Evolutionary conservation across 352 stramenopile genomes (phyloP).

Genomic region (Globisporangium cederbergense): DNA sequence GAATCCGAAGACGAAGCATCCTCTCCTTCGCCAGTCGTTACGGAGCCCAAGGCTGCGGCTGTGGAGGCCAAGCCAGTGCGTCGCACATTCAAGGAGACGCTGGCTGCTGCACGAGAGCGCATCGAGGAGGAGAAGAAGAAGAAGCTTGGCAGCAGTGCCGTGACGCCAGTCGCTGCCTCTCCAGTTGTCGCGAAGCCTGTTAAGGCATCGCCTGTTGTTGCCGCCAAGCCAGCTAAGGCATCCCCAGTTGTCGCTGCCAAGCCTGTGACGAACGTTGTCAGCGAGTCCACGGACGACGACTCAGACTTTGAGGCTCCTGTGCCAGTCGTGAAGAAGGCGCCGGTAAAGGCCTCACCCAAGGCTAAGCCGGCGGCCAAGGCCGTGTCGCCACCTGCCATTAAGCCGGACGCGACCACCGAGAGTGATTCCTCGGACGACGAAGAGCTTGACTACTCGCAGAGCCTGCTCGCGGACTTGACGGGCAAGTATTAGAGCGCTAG

Average conservation of each 20-base stretch:
- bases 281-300: conserved; percentile 25
- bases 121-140: conserved; percentile 33
- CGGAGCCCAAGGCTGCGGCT: background rate
- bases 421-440: conserved; percentile 60
- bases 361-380: conserved; percentile 10
- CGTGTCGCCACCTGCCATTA: conserved; percentile 7
- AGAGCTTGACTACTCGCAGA: conserved; percentile 71
- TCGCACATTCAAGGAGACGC: conserved; percentile 40
- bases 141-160: conserved; percentile 1
- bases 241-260: conserved; percentile 3
- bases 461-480: conserved; percentile 66
- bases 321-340: conserved; percentile 5
- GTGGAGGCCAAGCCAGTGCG: conserved; percentile 16
- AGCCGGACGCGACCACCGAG: conserved; percentile 17
- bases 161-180: conserved; percentile 1
- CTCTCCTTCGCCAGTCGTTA: background rate
- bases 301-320: conserved; percentile 33
- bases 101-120: conserved; percentile 31
- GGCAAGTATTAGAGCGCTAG: conserved; percentile 36
- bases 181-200: background rate
- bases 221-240: conserved; percentile 3
- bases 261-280: background rate
- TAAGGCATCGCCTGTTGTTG: conserved; percentile 9
- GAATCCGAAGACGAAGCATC: conserved; percentile 1
- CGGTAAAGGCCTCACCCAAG: background rate